Conservation (phyloP, 2,329 filamentous ascomycete genomes). For the Beauveria brongniartii region DNA sequence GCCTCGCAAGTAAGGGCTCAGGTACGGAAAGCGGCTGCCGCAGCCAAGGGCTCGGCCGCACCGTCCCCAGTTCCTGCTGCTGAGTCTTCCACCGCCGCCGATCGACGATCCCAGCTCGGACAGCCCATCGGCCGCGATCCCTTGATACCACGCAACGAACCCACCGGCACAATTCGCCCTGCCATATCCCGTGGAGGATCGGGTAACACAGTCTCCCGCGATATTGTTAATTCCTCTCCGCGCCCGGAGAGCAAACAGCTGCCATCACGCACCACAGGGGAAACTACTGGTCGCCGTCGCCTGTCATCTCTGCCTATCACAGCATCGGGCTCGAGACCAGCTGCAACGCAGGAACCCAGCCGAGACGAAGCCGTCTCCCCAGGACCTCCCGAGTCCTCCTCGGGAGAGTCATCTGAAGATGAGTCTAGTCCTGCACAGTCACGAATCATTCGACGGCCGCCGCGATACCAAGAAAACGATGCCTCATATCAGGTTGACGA, state of each 20-base stretch:
- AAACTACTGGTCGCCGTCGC: slow-evolving; percentile 27
- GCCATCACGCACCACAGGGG: slow-evolving; percentile 18
- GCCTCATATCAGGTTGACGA: slow-evolving; percentile 40
- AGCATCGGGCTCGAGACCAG: background rate
- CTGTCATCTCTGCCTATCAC: slow-evolving; percentile 38
- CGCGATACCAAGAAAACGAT: slow-evolving; percentile 39
- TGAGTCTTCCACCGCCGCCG: slow-evolving; percentile 31
- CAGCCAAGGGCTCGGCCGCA: slow-evolving; percentile 46
- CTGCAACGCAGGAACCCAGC: slow-evolving; percentile 14
- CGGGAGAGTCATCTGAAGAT: slow-evolving; percentile 35
- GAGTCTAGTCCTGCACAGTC: slow-evolving; percentile 48
- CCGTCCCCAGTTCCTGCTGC: slow-evolving; percentile 49
- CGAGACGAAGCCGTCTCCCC: slow-evolving; percentile 24
- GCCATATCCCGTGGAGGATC: slow-evolving; percentile 41
- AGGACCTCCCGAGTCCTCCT: slow-evolving; percentile 29
- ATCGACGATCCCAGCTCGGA: slow-evolving; percentile 40
- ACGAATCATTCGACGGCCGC: slow-evolving; percentile 51
- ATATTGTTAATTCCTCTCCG: slow-evolving; percentile 25
- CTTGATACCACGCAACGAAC: slow-evolving; percentile 42
- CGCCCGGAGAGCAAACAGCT: slow-evolving; percentile 18
- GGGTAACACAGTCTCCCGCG: slow-evolving; percentile 32
- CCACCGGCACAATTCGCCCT: slow-evolving; percentile 34
- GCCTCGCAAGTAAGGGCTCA: slow-evolving; percentile 84
- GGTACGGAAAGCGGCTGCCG: slow-evolving; percentile 66
- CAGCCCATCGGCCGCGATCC: slow-evolving; percentile 51